A percentile compares a stretch with the other conserved stretches of the same genome.
These are phyloP conservation scores for Dissoconium aciculare DNA, from an alignment of 2,329 filamentous ascomycete genomes.

Conservation along the genomic window DNA sequence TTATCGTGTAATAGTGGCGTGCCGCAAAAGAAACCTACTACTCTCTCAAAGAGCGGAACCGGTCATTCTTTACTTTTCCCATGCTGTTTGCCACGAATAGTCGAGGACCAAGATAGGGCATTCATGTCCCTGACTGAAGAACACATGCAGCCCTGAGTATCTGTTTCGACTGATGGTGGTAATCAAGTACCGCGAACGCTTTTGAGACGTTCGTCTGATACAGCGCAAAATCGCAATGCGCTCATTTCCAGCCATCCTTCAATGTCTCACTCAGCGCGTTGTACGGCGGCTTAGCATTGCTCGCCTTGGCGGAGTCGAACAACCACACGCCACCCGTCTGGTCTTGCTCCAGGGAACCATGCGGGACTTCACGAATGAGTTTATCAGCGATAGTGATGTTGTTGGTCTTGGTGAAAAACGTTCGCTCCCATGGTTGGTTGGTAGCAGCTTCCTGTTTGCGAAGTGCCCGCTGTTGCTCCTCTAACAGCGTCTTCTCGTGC, in stretches of 20 bases:
- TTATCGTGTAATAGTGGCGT: no score
- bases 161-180: no score
- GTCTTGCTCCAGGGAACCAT: slow-evolving; percentile 38
- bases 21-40: no score
- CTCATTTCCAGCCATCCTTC: slow-evolving; percentile 14
- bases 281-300: slow-evolving; percentile 20
- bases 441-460: slow-evolving; percentile 62
- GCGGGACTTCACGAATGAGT: slow-evolving; percentile 32
- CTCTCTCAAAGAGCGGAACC: no score
- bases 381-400: slow-evolving; percentile 31
- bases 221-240: no score
- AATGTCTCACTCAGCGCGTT: slow-evolving; percentile 15
- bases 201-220: no score
- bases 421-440: slow-evolving; percentile 61
- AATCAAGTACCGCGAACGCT: no score
- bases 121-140: no score
- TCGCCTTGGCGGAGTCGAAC: slow-evolving; percentile 44
- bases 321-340: slow-evolving; percentile 59
- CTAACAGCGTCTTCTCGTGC: slow-evolving; percentile 72
- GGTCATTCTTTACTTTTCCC: no score
- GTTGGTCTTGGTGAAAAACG: slow-evolving; percentile 52
- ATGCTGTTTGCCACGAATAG: no score
- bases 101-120: no score
- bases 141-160: no score
- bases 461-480: slow-evolving; percentile 68